Evolutionary conservation across 176 grass and related monocot genomes (phyloP).

Genomic region (Ensete glaucum): DNA sequence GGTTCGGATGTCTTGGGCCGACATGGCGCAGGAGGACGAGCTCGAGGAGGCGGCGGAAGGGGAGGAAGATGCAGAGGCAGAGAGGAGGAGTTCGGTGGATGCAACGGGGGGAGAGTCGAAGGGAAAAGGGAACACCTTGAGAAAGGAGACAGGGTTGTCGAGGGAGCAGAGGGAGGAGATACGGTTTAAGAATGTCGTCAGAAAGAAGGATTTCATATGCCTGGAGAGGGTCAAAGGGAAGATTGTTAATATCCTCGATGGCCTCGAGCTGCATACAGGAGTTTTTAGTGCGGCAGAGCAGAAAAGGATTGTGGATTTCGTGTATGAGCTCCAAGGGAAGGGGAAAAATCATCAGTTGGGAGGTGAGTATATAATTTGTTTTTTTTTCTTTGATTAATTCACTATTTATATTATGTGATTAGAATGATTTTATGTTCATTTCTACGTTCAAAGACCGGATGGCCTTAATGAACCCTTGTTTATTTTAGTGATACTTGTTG

Average conservation of each 20-base stretch:
- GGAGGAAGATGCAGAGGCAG: conserved; percentile 24
- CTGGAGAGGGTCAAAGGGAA: conserved; percentile 32
- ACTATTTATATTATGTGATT: neutral
- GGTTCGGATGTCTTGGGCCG: conserved; percentile 66
- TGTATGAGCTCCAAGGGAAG: conserved; percentile 37
- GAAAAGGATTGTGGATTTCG: conserved; percentile 35
- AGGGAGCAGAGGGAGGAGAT: conserved; percentile 35
- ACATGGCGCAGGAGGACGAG: conserved; percentile 77
- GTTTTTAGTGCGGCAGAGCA: conserved; percentile 41
- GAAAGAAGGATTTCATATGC: conserved; percentile 36
- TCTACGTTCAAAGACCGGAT: too few relatives aligned
- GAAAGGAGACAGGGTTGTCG: conserved; percentile 27
- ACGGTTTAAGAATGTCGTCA: conserved; percentile 31
- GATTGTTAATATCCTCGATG: conserved; percentile 32
- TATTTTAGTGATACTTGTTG: too few relatives aligned
- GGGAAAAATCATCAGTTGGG: conserved; percentile 29
- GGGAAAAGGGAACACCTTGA: neutral
- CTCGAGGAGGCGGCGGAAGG: conserved; percentile 22
- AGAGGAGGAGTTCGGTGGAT: conserved; percentile 17
- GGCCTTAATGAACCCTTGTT: too few relatives aligned
- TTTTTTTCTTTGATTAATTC: neutral
- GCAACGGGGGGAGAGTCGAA: conserved; percentile 2
- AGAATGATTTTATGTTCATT: too few relatives aligned
- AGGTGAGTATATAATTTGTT: conserved; percentile 21
- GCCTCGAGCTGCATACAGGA: conserved; percentile 36